Percentiles rank a stretch among this genome's conserved stretches.
Conservation (phyloP, 768 basidiomycete species). For the Mycena latifolia region DNA sequence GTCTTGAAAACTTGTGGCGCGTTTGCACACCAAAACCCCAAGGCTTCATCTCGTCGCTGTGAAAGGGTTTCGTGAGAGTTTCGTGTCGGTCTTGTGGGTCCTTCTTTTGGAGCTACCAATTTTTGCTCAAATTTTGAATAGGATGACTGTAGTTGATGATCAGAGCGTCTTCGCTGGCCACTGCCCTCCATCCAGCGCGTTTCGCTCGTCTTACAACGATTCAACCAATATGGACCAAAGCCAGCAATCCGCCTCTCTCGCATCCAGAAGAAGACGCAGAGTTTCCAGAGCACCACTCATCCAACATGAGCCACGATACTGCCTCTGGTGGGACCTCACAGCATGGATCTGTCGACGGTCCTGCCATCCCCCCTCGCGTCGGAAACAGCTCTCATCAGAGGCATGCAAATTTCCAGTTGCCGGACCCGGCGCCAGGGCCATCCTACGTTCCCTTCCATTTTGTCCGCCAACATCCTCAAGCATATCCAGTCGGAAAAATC, state of each 20-base stretch:
- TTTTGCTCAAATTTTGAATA: conserved; percentile 41
- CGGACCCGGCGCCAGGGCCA: conserved; percentile 20
- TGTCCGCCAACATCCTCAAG: conserved; percentile 9
- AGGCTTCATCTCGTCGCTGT: conserved; percentile 6
- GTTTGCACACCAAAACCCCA: neutral
- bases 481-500: conserved; percentile 44
- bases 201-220: conserved; percentile 24
- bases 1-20: conserved; percentile 12
- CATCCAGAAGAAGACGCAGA: conserved; percentile 16
- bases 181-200: conserved; percentile 56
- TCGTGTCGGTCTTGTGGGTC: conserved; percentile 31
- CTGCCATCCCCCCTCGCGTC: neutral
- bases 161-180: conserved; percentile 85
- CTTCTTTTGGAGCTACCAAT: neutral
- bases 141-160: conserved; percentile 92
- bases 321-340: conserved; percentile 14
- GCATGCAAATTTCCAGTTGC: conserved; percentile 14
- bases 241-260: conserved; percentile 28
- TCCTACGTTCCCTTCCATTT: conserved; percentile 19
- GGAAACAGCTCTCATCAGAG: neutral
- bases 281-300: neutral
- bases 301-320: neutral
- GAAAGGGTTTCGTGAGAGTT: no score
- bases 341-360: neutral
- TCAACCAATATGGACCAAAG: conserved; percentile 32